Evolutionary conservation across 441 rosid species (phyloP), one percentile per base, ranked within the genome.

Genomic region (Croton laevigatus): DNA sequence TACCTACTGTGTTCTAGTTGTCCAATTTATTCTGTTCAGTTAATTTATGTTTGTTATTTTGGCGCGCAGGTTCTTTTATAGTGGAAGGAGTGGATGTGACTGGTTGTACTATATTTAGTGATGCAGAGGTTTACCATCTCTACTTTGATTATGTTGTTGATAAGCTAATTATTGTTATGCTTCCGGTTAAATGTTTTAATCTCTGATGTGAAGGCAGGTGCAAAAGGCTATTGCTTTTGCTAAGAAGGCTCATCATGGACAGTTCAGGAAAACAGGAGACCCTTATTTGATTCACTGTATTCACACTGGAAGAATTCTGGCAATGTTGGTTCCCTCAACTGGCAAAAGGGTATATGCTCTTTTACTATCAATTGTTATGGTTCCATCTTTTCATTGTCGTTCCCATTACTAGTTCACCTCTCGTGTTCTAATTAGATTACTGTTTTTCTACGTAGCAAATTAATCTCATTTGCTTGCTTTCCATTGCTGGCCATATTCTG

Each of bases 171-270:
- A 46, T 17, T 73, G 62, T 62, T 66, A 59, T 71, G 65, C 81
- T 66, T 49, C 53, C 53, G 14, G 19, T 49, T 6, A 49, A 16
- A 14, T 16, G 53, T 49, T 49, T 49, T 49, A 49, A 49, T 49
- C 53, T 49, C 8, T 17, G 53, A 49, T 49, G 92, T 81, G 75
- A 87, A 86, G 92, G 89, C 87, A 89, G 94, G 95, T 89, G 84
- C 88, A 71, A 61, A 87, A 83, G 87, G 92, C 95, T 81, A 82
- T 89, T 71, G 84, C 81, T 59, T 89, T 89, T 78, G 88, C 92
- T 22, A 89, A 85, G 71, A 82, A 57, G 59, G 91, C 95, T 70
- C 95, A 89, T 66, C 78, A 79, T 61, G 87, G 95, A 44, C 92
- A 87, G 79, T 82, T 87, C 27, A 80, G 95, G 16, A 89, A 81